Evolutionary conservation across 768 basidiomycete genomes (phyloP), one percentile per base, ranked within the genome.

Genomic region (Xerocomellus chrysenteron): DNA sequence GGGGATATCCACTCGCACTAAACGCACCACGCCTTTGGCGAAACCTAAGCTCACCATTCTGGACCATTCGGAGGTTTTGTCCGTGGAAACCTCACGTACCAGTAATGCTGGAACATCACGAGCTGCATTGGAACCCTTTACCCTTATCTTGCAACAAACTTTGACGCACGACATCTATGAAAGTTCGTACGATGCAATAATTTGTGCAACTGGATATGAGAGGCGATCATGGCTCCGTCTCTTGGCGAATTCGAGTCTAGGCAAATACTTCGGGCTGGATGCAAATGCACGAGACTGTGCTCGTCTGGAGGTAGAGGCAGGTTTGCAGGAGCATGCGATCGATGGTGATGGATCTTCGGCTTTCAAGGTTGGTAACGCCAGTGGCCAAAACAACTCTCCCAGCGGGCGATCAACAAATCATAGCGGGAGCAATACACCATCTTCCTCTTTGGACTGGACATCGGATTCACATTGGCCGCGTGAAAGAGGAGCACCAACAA

Each of bases 141-240:
- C 75, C 13, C 64, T 79, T 42, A 63, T 60, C 21, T 60, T 73
- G 35, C 73, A 75, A 63, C 73, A 79, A 61, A 58, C 74, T 10
- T 65, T 78, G 46, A 73, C 70, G n/a, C 68, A 66, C 12, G 63
- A 70, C 14, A 61, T 70, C 53, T 59, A 64, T 13, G 66, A 73
- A 45, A 55, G 62, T 36, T 64, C 64, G 26, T 83, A 82, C 65
- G 79, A 83, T 61, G 73, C 67, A 28, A 65, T 83, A 62, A 65
- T 83, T 50, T 82, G 78, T 64, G 81, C 80, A 2, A 83, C 82
- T 12, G 82, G 82, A 13, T 83, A 83, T 63, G 76, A 81, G 54
- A 75, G 80, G 28, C 69, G 74, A n/a, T 68, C 72, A 0, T 82
- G 80, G 80, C 59, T 77, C 45, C 65, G 73, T 28, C 65, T 81